These are phyloP conservation scores for Saturnispora silvae DNA, from an alignment of 805 yeast genomes.

Conservation along the genomic window DNA sequence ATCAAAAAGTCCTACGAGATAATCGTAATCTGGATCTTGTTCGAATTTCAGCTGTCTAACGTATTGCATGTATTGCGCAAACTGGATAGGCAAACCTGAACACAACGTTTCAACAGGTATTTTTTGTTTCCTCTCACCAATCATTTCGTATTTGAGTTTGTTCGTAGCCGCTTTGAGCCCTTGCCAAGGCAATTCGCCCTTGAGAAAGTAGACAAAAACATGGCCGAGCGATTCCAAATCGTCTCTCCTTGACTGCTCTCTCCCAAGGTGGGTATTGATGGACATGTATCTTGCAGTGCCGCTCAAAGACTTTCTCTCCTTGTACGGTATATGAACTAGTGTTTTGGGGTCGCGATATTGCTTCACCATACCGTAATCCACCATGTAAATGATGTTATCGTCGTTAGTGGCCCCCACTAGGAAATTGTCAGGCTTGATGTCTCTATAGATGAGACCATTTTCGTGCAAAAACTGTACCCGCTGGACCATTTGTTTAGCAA, in stretches of 20 bases:
- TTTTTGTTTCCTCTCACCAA: conserved; percentile 69
- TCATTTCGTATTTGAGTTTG: conserved; percentile 72
- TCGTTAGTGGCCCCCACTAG: conserved; percentile 52
- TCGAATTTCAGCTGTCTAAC: conserved; percentile 66
- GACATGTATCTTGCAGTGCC: conserved; percentile 88
- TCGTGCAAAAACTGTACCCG: conserved; percentile 66
- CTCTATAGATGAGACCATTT: conserved; percentile 68
- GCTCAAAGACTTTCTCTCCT: conserved; percentile 69
- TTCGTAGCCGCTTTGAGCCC: conserved; percentile 85
- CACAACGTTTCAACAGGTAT: conserved; percentile 55
- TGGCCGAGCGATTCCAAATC: conserved; percentile 76
- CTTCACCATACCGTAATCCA: conserved; percentile 83
- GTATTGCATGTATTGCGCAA: conserved; percentile 61
- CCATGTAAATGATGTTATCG: conserved; percentile 54
- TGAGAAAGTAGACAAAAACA: conserved; percentile 66
- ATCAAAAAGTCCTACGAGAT: conserved; percentile 50
- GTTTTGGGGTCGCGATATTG: conserved; percentile 74
- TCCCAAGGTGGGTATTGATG: conserved; percentile 75
- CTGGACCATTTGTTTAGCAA: conserved; percentile 69
- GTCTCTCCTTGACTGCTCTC: conserved; percentile 77
- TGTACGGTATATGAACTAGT: conserved; percentile 71
- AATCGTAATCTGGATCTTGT: conserved; percentile 70
- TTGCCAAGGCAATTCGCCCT: conserved; percentile 83
- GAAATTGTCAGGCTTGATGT: conserved; percentile 77
- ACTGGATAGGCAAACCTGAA: conserved; percentile 57